These are phyloP conservation scores for Fusarium metavorans DNA, from an alignment of 2,329 filamentous ascomycete species.

Conservation along the genomic window DNA sequence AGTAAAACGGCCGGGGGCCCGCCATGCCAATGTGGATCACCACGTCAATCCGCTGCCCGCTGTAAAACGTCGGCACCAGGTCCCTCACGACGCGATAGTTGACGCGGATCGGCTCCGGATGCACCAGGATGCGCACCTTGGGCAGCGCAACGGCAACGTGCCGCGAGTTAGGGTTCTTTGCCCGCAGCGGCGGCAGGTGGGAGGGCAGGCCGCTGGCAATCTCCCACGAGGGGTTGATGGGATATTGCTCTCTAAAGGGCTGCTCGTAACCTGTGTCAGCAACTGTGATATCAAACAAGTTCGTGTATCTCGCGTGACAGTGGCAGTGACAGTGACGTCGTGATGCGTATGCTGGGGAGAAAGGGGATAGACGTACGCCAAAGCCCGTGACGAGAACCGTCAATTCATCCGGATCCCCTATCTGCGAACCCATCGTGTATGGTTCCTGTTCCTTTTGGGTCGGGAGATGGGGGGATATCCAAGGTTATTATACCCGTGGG, in stretches of 20 bases:
- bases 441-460: background rate
- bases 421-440: slow-evolving; percentile 51
- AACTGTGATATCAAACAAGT: background rate
- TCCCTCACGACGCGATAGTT: slow-evolving; percentile 75
- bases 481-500: slow-evolving; percentile 11
- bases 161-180: slow-evolving; percentile 53
- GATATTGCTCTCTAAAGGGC: slow-evolving; percentile 81
- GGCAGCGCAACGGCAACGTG: slow-evolving; percentile 47
- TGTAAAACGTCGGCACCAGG: slow-evolving; percentile 74
- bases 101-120: slow-evolving; percentile 77
- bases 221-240: slow-evolving; percentile 84
- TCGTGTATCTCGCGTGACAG: slow-evolving; percentile 19
- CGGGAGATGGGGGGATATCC: background rate
- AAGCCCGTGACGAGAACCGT: slow-evolving; percentile 73
- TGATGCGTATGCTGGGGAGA: slow-evolving; percentile 1
- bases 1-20: slow-evolving; percentile 71
- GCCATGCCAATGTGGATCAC: slow-evolving; percentile 87
- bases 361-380: slow-evolving; percentile 58
- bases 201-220: slow-evolving; percentile 78
- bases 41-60: slow-evolving; percentile 67
- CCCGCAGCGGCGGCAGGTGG: slow-evolving; percentile 66
- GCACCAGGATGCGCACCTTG: slow-evolving; percentile 71
- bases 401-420: slow-evolving; percentile 60
- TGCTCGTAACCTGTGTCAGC: slow-evolving; percentile 50
- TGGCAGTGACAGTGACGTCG: background rate